These are phyloP conservation scores for Diplodia sapinea DNA, from an alignment of 2,329 filamentous ascomycete genomes.

Conservation along the genomic window DNA sequence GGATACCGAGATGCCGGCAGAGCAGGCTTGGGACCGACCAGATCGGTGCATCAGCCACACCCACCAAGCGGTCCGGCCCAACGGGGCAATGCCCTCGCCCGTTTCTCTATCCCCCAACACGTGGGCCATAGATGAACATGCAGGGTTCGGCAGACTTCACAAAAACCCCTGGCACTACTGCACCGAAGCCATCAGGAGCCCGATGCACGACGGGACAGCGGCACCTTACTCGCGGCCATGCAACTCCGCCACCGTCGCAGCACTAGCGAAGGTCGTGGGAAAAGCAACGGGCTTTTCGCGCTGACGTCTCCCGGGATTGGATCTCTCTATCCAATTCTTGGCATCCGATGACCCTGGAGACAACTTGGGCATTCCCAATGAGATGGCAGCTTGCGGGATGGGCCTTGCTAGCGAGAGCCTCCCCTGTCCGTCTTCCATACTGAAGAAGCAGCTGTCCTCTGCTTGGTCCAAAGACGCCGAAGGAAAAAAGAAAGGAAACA, in stretches of 20 bases:
- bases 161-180: background rate
- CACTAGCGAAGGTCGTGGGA: background rate
- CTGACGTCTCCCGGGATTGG: too few relatives aligned
- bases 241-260: background rate
- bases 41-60: background rate
- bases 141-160: background rate
- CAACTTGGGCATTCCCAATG: background rate
- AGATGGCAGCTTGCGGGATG: background rate
- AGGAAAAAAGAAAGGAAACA: background rate
- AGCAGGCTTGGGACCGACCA: background rate
- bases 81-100: background rate
- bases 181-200: background rate
- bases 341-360: background rate
- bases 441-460: background rate
- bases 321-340: background rate
- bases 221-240: background rate
- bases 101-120: background rate
- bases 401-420: background rate
- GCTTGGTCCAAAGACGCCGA: background rate
- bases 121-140: background rate
- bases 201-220: background rate
- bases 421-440: background rate
- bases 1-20: background rate
- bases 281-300: background rate
- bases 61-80: background rate